Evolutionary conservation across 2,329 filamentous ascomycete genomes (phyloP).

Genomic region (Talaromyces piceae): DNA sequence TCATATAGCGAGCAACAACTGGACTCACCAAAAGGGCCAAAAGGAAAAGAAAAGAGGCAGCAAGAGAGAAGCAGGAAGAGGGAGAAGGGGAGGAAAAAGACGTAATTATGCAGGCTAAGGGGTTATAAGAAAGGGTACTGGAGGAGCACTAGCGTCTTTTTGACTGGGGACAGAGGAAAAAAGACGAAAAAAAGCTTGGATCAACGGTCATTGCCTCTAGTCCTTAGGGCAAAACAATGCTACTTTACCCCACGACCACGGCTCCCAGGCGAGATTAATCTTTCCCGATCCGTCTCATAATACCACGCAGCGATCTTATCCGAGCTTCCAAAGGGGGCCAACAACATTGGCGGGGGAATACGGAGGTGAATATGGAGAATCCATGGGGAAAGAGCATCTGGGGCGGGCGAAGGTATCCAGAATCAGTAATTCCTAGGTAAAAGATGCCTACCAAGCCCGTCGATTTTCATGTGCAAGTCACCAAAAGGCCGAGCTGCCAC

Average conservation of each 20-base stretch:
- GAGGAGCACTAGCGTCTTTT: background rate
- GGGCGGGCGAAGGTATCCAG: background rate
- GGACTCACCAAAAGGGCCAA: background rate
- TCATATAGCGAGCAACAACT: conserved; percentile 8
- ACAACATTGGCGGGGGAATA: background rate
- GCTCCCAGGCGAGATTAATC: conserved; percentile 3
- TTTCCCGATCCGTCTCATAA: conserved; percentile 2
- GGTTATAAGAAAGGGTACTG: conserved; percentile 4
- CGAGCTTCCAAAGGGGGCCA: background rate
- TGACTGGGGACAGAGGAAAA: background rate
- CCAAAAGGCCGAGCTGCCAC: background rate
- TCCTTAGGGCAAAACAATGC: background rate
- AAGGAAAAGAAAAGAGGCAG: background rate
- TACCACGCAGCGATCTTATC: background rate
- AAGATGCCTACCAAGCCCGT: no score
- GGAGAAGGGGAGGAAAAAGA: conserved; percentile 1
- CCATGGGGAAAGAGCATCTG: background rate
- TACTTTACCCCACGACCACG: conserved; percentile 10
- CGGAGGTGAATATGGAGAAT: background rate
- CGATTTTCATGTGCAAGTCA: background rate
- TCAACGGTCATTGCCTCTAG: background rate
- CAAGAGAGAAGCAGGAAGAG: background rate
- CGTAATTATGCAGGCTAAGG: conserved; percentile 9
- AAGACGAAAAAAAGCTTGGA: conserved; percentile 1
- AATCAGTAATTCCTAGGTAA: background rate